Evolutionary conservation across 495 filamentous ascomycete genomes (phyloP).

Genomic region (Aspergillus homomorphus): DNA sequence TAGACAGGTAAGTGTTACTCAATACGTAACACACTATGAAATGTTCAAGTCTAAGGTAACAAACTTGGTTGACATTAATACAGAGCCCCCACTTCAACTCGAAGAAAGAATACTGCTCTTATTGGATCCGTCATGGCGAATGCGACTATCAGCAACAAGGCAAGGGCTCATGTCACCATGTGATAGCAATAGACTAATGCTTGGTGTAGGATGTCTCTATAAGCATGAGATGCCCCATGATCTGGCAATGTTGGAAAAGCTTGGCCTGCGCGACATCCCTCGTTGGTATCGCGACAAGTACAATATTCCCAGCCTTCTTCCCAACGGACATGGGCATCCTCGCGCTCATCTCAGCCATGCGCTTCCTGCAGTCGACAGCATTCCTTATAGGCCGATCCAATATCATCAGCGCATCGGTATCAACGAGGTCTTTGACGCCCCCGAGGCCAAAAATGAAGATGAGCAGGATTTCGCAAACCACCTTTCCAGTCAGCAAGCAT

Average conservation of each 20-base stretch:
- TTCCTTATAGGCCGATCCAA: conserved; percentile 19
- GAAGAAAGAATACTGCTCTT: conserved; percentile 78
- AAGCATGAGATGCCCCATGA: conserved; percentile 83
- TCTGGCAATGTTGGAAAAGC: conserved; percentile 50
- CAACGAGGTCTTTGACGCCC: conserved; percentile 9
- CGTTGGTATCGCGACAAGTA: conserved; percentile 54
- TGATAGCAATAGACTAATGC: conserved; percentile 7
- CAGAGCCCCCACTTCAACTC: conserved; percentile 12
- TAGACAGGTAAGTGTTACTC: conserved; percentile 23
- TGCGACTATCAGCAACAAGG: conserved; percentile 81
- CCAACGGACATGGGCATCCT: conserved; percentile 16
- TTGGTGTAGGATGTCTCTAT: conserved; percentile 62
- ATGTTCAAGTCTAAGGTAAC: not conserved
- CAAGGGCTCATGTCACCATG: conserved; percentile 11
- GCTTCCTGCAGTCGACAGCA: conserved; percentile 20
- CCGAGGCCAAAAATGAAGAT: conserved; percentile 12
- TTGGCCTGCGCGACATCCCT: conserved; percentile 60
- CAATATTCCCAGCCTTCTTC: conserved; percentile 30
- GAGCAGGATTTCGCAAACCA: conserved; percentile 17
- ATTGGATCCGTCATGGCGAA: conserved; percentile 79
- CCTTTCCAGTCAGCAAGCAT: conserved; percentile 11
- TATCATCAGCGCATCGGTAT: conserved; percentile 19
- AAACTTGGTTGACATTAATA: conserved; percentile 8
- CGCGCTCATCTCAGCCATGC: conserved; percentile 13
- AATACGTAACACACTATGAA: conserved; percentile 1